phyloP scores from a whole-genome alignment of 1,284 basidiomycete species.

The Rhodotorula sp. region DNA sequence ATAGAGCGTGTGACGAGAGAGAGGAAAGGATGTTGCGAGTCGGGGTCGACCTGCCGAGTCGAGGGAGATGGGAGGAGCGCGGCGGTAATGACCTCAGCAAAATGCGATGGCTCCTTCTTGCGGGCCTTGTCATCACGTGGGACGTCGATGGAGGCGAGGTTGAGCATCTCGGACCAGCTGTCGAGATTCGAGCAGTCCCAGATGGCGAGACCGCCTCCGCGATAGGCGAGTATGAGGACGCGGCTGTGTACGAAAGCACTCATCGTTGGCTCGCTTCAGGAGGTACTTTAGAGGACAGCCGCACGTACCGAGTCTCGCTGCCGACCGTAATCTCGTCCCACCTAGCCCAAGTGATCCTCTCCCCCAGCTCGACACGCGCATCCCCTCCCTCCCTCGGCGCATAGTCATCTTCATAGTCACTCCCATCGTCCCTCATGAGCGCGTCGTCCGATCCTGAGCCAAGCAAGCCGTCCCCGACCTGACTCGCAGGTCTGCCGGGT shows the following conservation, averaged over 20 bases:
- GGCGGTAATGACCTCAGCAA: constrained; percentile 2
- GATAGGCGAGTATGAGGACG: constrained; percentile 27
- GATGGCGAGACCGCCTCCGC: constrained; percentile 13
- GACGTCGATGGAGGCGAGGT: constrained; percentile 16
- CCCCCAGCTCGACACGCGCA: background rate
- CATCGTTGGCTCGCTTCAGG: background rate
- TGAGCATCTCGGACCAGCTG: constrained; percentile 32
- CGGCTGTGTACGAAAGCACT: constrained; percentile 10
- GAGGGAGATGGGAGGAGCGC: constrained; percentile 6
- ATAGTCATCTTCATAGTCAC: background rate
- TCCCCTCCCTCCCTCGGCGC: background rate
- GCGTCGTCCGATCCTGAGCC: background rate
- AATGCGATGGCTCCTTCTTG: background rate
- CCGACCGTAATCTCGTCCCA: constrained; percentile 13
- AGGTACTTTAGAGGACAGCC: no score
- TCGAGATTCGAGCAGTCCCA: constrained; percentile 37
- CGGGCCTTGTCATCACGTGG: background rate
- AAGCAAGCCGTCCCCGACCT: background rate
- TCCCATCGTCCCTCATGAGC: background rate
- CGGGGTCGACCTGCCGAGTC: background rate
- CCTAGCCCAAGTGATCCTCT: constrained; percentile 7
- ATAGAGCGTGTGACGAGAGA: constrained; percentile 13
- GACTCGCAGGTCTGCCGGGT: background rate
- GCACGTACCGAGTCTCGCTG: background rate
- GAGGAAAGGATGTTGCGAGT: constrained; percentile 15